phyloP scores from a whole-genome alignment of 225 moss, liverwort and hornwort genomes.

The Thuidium tamariscinum region DNA sequence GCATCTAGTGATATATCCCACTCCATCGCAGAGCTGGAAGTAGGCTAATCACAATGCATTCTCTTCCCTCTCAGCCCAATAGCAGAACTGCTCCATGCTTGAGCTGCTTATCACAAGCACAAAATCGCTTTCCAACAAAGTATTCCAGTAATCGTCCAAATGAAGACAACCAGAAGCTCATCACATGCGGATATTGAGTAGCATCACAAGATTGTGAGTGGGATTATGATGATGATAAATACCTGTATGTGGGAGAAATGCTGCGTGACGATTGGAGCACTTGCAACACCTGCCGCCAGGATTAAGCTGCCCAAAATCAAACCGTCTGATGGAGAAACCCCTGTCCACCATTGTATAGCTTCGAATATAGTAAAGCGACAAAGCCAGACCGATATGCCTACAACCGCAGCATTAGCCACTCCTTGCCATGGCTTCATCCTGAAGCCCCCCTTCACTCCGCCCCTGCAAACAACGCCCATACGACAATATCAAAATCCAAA shows the following conservation, averaged over 20 bases:
- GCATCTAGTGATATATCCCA: not conserved
- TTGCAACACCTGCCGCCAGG: slow-evolving; percentile 60
- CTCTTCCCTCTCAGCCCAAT: not conserved
- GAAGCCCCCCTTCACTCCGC: slow-evolving; percentile 69
- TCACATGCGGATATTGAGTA: not conserved
- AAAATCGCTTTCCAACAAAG: not conserved
- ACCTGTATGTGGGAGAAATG: slow-evolving; percentile 98
- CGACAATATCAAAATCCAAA: not conserved
- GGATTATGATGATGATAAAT: not conserved
- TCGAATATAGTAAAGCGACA: slow-evolving; percentile 93
- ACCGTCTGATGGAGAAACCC: slow-evolving; percentile 72
- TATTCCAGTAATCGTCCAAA: not conserved
- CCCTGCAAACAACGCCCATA: slow-evolving; percentile 37
- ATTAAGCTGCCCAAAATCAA: slow-evolving; percentile 81
- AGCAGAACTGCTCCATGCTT: not conserved
- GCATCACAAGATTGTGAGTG: not conserved
- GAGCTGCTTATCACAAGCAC: not conserved
- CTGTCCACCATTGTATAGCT: slow-evolving; percentile 89
- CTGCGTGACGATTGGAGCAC: slow-evolving; percentile 77
- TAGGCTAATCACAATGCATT: slow-evolving; percentile 7
- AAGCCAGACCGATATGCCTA: slow-evolving; percentile 70
- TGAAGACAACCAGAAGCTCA: not conserved
- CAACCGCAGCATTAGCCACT: slow-evolving; percentile 62
- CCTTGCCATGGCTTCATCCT: slow-evolving; percentile 99
- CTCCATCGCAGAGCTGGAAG: slow-evolving; percentile 16